Percentiles rank a stretch among this genome's conserved stretches.
These are phyloP conservation scores for Exophiala bonariae DNA, from an alignment of 2,329 filamentous ascomycete genomes.

Conservation along the genomic window DNA sequence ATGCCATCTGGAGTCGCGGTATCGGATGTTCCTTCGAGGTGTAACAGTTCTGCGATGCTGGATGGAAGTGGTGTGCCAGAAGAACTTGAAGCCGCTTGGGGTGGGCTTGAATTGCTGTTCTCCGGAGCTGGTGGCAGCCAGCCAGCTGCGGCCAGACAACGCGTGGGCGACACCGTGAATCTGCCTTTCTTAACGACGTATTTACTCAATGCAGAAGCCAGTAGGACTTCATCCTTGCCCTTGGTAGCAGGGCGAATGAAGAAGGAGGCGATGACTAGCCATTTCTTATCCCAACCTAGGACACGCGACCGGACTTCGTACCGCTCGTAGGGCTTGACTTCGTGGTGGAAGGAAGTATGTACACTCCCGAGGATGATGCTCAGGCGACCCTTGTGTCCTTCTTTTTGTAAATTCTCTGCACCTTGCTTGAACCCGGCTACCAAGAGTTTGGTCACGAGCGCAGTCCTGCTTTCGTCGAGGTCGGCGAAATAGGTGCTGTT, in stretches of 20 bases:
- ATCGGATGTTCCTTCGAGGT: too few species aligned
- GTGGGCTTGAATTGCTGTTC: constrained; percentile 37
- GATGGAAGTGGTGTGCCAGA: constrained; percentile 5
- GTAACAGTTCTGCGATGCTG: neutral
- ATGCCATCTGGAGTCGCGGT: constrained; percentile 16
- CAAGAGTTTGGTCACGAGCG: constrained; percentile 71
- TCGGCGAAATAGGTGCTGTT: constrained; percentile 59
- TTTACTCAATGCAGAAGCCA: constrained; percentile 73
- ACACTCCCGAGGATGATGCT: constrained; percentile 71
- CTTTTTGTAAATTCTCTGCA: constrained; percentile 50
- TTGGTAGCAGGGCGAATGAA: constrained; percentile 58
- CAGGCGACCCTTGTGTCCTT: constrained; percentile 46
- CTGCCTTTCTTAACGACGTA: constrained; percentile 82
- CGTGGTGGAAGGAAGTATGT: constrained; percentile 70
- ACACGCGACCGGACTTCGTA: constrained; percentile 75
- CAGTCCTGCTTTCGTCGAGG: constrained; percentile 70
- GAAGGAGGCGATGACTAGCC: constrained; percentile 74
- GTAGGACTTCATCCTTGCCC: constrained; percentile 54
- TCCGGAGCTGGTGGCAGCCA: constrained; percentile 73
- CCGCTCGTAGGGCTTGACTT: constrained; percentile 67
- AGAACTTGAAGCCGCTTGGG: constrained; percentile 5
- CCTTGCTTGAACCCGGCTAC: constrained; percentile 56
- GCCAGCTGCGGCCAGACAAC: constrained; percentile 68
- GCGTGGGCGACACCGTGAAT: constrained; percentile 79
- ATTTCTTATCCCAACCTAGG: constrained; percentile 76